phyloP scores from a whole-genome alignment of 371 early-diverging fungal genomes.

The Mortierella sp. region DNA sequence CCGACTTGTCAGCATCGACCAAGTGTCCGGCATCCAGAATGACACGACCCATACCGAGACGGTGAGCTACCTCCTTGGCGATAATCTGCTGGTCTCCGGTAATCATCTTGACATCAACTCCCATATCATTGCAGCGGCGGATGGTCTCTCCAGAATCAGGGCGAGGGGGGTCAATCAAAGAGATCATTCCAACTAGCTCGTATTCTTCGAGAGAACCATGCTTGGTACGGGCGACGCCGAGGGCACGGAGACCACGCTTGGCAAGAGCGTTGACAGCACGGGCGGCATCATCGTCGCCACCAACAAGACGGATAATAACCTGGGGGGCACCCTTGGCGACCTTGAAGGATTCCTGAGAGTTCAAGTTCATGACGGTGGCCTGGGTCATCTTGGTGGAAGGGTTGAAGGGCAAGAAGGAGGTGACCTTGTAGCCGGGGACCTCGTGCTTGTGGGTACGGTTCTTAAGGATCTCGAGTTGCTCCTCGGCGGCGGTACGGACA shows the following conservation, averaged over 20 bases:
- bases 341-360: conserved; percentile 77
- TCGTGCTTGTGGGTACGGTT: conserved; percentile 67
- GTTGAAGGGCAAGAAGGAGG: conserved; percentile 92
- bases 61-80: conserved; percentile 89
- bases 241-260: conserved; percentile 87
- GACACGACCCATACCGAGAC: conserved; percentile 84
- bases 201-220: conserved; percentile 75
- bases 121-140: conserved; percentile 72
- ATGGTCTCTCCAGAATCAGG: conserved; percentile 78
- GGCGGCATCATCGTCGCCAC: conserved; percentile 82
- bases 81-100: conserved; percentile 93
- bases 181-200: conserved; percentile 79
- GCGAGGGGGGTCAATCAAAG: conserved; percentile 90
- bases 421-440: conserved; percentile 89
- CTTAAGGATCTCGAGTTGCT: conserved; percentile 76
- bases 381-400: conserved; percentile 92
- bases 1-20: conserved; percentile 84
- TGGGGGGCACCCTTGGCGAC: conserved; percentile 97
- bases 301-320: conserved; percentile 86
- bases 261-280: conserved; percentile 86
- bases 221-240: conserved; percentile 87
- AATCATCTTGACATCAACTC: conserved; percentile 91
- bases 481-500: conserved; percentile 85
- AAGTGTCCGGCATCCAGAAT: conserved; percentile 83
- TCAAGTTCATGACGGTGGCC: conserved; percentile 81